Evolutionary conservation across 1,139 yeast species (phyloP), one percentile per base, ranked within the genome.

Genomic region (Geotrichum europaeum): DNA sequence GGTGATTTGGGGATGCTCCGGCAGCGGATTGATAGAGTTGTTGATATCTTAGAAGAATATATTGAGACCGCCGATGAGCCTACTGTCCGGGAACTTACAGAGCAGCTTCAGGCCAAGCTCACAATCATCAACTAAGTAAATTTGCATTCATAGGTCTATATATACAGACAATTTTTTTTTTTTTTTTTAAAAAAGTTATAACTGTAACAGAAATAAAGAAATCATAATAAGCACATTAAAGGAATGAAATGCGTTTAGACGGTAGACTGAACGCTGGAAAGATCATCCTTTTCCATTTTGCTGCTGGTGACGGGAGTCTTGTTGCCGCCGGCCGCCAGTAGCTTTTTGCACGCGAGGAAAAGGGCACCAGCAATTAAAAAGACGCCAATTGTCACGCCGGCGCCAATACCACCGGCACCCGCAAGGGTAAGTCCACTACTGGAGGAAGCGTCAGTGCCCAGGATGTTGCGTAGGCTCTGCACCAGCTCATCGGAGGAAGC

Each of bases 371-470:
- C 61, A 40, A 69, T 52, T 24, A 72, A 63, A 64, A 76, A 65
- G 4, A 76, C 80, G 60, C 77, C 79, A 58, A 78, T 67, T 28
- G 81, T 78, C 53, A 76, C 79, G 67, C 81, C 81, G n/a, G 81
- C 81, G 58, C 81, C 81, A 63, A 79, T 78, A 61, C 81, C 81
- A 62, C 81, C 81, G 40, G 81, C 81, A 51, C 64, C 80, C 10
- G 79, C 80, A 22, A 71, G 67, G 6, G 76, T 61, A 57, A 78
- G 62, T 6, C 58, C 34, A 22, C 51, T 28, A 18, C 45, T 34
- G 60, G 64, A 32, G 62, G 62, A 58, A 68, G 69, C 5, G 47
- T n/a, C 47, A 15, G 47, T 2, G 13, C 10, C 22, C n/a, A 40
- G 47, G 13, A 40, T 40, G 20, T n/a, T 40, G 22, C 20, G 47